Base-by-base conservation (phyloP, 2,329 filamentous ascomycete genomes). In the Lasiodiplodia sp. region DNA sequence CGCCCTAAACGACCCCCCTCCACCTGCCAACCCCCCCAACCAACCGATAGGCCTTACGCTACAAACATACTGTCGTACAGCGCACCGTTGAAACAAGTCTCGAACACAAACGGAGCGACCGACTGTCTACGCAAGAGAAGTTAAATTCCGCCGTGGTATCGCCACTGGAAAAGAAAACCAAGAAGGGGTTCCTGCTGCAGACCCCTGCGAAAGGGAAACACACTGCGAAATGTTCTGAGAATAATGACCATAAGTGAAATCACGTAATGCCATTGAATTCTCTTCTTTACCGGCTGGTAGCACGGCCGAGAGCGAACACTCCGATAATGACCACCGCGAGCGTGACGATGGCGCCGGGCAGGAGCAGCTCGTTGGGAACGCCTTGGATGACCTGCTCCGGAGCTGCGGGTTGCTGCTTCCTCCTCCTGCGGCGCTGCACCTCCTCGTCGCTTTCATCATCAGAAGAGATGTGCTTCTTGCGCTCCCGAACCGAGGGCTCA, bases 271-370 rank as follows among this genome's bases (percentile, higher is more conserved):
- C 47, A 23, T 25, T 16, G n/a, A 6, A 21, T 21, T 21, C 23
- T 34, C 25, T 44, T 28, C 10, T 23, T 74, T 79, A 83, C 75
- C 84, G 82, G 70, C 81, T 84, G 18, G 82, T 85, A 52, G 90
- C 83, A 72, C 94, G 89, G 70, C 92, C 90, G 75, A 99, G 89
- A 52, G 94, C 90, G 82, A 99, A 99, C 12, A 98, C 95, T 72
- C 92, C 93, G 51, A 96, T 86, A 80, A 99, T 97, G 47, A 97
- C 94, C 53, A 96, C 93, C 11, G 95, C 96, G 76, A 99, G 83
- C n/a, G 94, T 94, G 68, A 96, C 94, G 78, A 99, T 95, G 23
- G 96, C 96, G 72, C 96, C 96, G 0, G 96, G 96, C 52, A 98
- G 87, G 21, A 99, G 85, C 67, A 98, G 84, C 76, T 99, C 96